These are phyloP conservation scores for Choanephora cucurbitarum DNA, from an alignment of 371 early-diverging fungal species.

Conservation along the genomic window DNA sequence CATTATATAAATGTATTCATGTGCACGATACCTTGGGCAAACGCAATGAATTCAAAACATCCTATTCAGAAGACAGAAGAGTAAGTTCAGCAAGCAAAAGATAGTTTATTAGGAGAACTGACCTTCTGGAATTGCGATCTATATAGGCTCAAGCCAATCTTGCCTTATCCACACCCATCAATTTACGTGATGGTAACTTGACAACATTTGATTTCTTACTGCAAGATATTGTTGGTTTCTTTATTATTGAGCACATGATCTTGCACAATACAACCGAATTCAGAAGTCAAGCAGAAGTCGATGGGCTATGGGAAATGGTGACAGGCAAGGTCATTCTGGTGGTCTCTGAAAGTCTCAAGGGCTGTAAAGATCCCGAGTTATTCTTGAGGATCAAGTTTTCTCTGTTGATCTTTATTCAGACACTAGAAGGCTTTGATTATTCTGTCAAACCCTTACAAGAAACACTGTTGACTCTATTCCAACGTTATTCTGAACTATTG, in stretches of 20 bases:
- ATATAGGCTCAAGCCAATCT: slow-evolving; percentile 73
- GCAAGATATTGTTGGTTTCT: slow-evolving; percentile 93
- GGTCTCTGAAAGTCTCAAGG: slow-evolving; percentile 77
- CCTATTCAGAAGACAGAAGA: slow-evolving; percentile 89
- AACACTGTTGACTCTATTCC: slow-evolving; percentile 73
- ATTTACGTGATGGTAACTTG: slow-evolving; percentile 65
- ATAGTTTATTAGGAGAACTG: slow-evolving; percentile 3
- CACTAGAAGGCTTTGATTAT: slow-evolving; percentile 72
- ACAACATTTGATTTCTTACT: slow-evolving; percentile 73
- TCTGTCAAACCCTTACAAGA: slow-evolving; percentile 55
- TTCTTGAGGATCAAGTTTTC: slow-evolving; percentile 76
- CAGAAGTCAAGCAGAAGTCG: slow-evolving; percentile 84
- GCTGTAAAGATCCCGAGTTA: slow-evolving; percentile 77
- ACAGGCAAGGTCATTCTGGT: slow-evolving; percentile 77
- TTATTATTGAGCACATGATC: slow-evolving; percentile 91
- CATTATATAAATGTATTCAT: slow-evolving; percentile 94
- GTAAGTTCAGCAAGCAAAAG: slow-evolving; percentile 38
- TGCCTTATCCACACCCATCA: slow-evolving; percentile 64
- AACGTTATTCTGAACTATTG: slow-evolving; percentile 78
- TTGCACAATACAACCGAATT: slow-evolving; percentile 90
- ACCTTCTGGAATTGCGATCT: background rate
- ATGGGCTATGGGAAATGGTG: slow-evolving; percentile 88
- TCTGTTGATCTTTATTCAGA: slow-evolving; percentile 84
- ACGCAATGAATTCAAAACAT: slow-evolving; percentile 81
- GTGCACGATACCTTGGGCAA: slow-evolving; percentile 91